Evolutionary conservation across 345 rosid species (phyloP), one percentile per base, ranked within the genome.

Genomic region (Syzygium aromaticum): DNA sequence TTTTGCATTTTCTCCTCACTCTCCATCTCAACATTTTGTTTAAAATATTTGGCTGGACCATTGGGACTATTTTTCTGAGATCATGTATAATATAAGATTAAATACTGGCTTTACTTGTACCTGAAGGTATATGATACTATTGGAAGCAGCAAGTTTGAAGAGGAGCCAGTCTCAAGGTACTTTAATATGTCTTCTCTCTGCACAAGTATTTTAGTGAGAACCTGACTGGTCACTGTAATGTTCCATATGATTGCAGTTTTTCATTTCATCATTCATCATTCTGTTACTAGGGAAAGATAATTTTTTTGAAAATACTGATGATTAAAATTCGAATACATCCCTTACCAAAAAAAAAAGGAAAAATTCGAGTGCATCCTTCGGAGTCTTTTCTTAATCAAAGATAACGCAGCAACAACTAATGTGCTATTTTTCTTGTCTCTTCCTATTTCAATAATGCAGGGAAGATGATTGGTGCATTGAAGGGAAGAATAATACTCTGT

Each of bases 391-490:
- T 73, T 38, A 73, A 38, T 73, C 49, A 19, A 73, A 73, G 82
- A 73, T 73, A 38, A 73, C 38, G 82, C 14, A 21, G 27, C 82
- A 73, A 73, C 27, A 38, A 73, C 82, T 73, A 73, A 73, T 73
- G 82, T 73, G 49, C 14, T 38, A 73, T 73, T 84, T 52, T 84
- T 52, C 86, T 52, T 52, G 85, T 46, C 59, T 85, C 86, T 85
- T 52, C 21, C n/a, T 16, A 86, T 86, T 88, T 89, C 54, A 86
- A 88, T 54, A 89, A 85, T 93, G 95, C 97, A 98, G 99, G 89
- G 99, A 95, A 89, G 98, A 95, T 85, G 99, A 95, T 88, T 96
- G 98, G 96, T 92, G 88, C 87, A 49, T 91, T 84, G 99, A 95
- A 82, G 99, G 93, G 89, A 95, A 90, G 88, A 92, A 92, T 92